Conservation (phyloP, 1,284 basidiomycete genomes). For the Fistulina hepatica region DNA sequence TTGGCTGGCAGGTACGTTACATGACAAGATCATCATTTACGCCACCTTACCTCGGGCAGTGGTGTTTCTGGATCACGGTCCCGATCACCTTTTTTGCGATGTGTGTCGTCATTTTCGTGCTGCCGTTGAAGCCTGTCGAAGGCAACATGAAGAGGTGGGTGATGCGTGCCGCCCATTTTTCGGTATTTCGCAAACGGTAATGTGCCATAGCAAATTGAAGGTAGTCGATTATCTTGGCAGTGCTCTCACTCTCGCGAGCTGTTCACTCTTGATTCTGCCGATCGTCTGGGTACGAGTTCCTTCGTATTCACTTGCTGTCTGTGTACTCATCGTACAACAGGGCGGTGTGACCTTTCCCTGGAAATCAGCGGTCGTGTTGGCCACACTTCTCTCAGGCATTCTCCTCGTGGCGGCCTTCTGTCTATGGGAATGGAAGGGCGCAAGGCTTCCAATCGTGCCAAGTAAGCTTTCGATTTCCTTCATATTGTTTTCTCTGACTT, state of each 20-base stretch:
- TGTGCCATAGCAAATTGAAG: constrained; percentile 53
- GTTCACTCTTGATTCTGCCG: constrained; percentile 59
- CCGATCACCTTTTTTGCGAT: constrained; percentile 46
- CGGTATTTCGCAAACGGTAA: constrained; percentile 1
- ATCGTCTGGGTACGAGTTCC: constrained; percentile 41
- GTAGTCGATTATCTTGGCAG: constrained; percentile 59
- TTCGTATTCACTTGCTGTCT: constrained; percentile 52
- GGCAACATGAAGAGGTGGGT: constrained; percentile 41
- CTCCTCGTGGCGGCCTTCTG: constrained; percentile 49
- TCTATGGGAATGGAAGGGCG: constrained; percentile 63
- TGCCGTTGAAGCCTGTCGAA: constrained; percentile 55
- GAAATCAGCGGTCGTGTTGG: constrained; percentile 53
- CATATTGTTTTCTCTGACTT: not conserved
- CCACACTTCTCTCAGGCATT: constrained; percentile 47
- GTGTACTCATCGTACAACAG: constrained; percentile 57
- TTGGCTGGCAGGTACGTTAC: constrained; percentile 44
- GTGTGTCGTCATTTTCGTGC: constrained; percentile 43
- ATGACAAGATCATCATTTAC: not conserved
- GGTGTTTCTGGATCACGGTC: constrained; percentile 60
- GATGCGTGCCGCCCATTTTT: not conserved
- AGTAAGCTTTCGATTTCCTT: constrained; percentile 29
- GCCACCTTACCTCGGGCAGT: constrained; percentile 22
- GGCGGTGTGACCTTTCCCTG: constrained; percentile 63
- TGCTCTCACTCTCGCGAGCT: constrained; percentile 54
- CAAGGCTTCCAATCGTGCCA: constrained; percentile 57